Conservation (phyloP, 768 basidiomycete species). For the Fistulinella prunicolor region DNA sequence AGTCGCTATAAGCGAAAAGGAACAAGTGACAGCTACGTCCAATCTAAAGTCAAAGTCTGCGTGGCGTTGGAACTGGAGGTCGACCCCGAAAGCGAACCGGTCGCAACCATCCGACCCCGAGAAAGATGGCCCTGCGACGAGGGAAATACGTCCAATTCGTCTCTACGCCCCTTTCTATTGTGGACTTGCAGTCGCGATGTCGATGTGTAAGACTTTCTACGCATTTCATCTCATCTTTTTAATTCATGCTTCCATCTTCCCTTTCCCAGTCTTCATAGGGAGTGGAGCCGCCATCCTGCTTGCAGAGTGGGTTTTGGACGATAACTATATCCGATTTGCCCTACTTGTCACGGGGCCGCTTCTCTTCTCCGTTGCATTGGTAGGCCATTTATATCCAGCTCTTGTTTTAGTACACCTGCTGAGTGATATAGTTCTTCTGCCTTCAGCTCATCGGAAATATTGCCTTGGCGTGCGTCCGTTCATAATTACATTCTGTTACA, state of each 20-base stretch:
- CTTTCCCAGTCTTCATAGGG: conserved; percentile 76
- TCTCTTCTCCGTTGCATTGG: conserved; percentile 71
- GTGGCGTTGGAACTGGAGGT: conserved; percentile 47
- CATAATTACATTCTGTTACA: too few relatives aligned
- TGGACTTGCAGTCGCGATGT: conserved; percentile 61
- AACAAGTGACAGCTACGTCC: not conserved
- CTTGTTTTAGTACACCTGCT: too few relatives aligned
- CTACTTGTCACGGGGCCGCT: conserved; percentile 65
- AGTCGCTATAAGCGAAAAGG: conserved; percentile 21
- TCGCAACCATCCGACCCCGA: conserved; percentile 38
- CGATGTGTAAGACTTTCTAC: conserved; percentile 52
- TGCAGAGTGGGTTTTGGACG: conserved; percentile 68
- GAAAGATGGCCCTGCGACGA: conserved; percentile 41
- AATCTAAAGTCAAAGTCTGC: conserved; percentile 4
- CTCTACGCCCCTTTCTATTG: conserved; percentile 73
- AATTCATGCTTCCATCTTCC: not conserved
- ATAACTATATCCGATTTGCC: conserved; percentile 56
- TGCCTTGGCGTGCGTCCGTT: conserved; percentile 47
- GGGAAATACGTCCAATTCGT: conserved; percentile 45
- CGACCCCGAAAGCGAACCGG: conserved; percentile 26
- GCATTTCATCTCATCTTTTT: conserved; percentile 6
- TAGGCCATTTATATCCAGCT: conserved; percentile 32
- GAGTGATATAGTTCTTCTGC: conserved; percentile 75
- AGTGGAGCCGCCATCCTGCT: conserved; percentile 58
- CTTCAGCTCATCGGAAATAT: conserved; percentile 65